Evolutionary conservation across 106 monocot genomes (phyloP), one percentile per base, ranked within the genome.

Genomic region (Gastrodia elata): DNA sequence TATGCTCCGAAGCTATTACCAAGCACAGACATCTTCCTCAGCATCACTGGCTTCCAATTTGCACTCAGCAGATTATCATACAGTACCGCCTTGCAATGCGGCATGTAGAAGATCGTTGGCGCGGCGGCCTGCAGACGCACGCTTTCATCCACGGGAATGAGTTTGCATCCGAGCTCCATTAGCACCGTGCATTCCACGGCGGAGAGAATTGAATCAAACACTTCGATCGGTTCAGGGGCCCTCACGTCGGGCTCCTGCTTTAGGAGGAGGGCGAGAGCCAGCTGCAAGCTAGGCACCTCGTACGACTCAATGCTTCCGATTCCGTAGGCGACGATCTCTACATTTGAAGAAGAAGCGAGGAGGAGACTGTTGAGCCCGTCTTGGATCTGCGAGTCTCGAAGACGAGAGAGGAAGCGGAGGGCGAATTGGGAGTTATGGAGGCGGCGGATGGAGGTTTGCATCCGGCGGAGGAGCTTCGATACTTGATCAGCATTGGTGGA

Each of bases 81-180:
- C 68, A 97, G 77, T 38, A 33, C 68, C 26, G 80, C 83, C 77
- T 97, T 93, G 72, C 97, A 97, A 44, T 97, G 93, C 15, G 97
- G 90, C 97, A 97, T 93, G 81, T 81, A 97, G 84, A 90, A 97
- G 44, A 97, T 42, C 38, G 88, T 90, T 46, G 92, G 84, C 27
- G 38, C 73, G n/a, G 52, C 32, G 15, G 78, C 88, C 72, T 61
- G 73, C 68, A 90, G 70, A 38, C 90, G 78, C 8, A 86, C 86
- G 26, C 48, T n/a, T 77, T 97, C 97, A 74, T 93, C 74, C 5
- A 82, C 25, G 3, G 28, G 0, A 8, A 82, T 13, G 24, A 97
- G 84, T 13, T 35, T 42, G 39, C 77, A 80, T 0, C 93, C 90
- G 5, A 93, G 69, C 18, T 72, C 71, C 42, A 72, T 76, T 41